These are phyloP conservation scores for Ophiostoma piceae DNA, from an alignment of 2,329 filamentous ascomycete species.

Conservation along the genomic window DNA sequence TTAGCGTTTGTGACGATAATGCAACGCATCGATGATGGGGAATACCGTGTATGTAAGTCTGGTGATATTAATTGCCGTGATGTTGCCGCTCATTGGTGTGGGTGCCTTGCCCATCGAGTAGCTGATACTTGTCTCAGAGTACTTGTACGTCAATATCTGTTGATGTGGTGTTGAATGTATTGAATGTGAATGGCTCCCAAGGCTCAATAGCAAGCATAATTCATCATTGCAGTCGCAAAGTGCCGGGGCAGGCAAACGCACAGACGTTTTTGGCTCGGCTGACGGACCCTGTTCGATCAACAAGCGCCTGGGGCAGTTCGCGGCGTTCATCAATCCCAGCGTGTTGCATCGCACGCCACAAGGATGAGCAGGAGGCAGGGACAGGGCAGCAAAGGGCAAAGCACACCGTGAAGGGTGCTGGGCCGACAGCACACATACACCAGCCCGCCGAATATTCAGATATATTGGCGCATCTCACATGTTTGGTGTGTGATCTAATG, in stretches of 20 bases:
- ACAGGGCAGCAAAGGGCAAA: background rate
- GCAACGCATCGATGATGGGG: background rate
- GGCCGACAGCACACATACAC: background rate
- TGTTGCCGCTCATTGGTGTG: background rate
- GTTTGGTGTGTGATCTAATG: background rate
- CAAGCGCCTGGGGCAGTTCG: conserved; percentile 26
- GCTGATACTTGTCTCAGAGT: background rate
- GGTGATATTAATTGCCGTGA: background rate
- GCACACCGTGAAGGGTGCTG: background rate
- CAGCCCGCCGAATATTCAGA: background rate
- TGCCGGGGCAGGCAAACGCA: conserved; percentile 28
- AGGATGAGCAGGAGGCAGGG: conserved; percentile 1
- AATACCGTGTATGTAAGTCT: background rate
- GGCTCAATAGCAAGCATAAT: background rate
- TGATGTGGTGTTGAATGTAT: background rate
- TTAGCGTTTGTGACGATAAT: background rate
- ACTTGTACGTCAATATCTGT: background rate
- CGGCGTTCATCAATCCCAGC: conserved; percentile 24
- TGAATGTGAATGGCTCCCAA: background rate
- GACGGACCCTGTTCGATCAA: conserved; percentile 26
- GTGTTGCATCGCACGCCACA: conserved; percentile 24
- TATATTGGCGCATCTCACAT: background rate
- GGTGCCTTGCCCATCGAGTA: background rate
- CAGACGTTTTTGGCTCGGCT: conserved; percentile 31
- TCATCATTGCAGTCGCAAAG: conserved; percentile 13